Evolutionary conservation across 495 filamentous ascomycete genomes (phyloP).

Genomic region (Annulohypoxylon maeteangense): DNA sequence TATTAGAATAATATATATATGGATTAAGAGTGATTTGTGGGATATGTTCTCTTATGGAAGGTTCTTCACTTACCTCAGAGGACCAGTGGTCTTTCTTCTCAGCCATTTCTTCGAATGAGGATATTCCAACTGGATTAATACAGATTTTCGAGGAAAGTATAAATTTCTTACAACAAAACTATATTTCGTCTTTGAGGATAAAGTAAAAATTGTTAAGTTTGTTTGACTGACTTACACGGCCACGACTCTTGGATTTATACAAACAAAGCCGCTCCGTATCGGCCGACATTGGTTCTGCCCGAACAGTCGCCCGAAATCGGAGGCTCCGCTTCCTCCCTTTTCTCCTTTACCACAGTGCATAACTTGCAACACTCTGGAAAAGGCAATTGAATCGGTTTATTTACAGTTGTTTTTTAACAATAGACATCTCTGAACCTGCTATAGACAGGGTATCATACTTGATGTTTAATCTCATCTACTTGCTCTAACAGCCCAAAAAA

Average conservation of each 20-base stretch:
- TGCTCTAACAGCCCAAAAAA: not conserved
- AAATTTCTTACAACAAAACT: not conserved
- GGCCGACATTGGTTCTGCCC: not conserved
- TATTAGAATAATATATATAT: no score
- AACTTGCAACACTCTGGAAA: constrained; percentile 5
- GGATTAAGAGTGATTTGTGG: not conserved
- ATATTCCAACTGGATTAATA: not conserved
- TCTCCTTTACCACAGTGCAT: constrained; percentile 45
- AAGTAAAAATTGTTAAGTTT: not conserved
- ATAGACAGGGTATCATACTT: constrained; percentile 1
- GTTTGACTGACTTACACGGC: not conserved
- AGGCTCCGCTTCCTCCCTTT: not conserved
- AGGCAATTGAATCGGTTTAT: not conserved
- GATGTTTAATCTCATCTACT: not conserved
- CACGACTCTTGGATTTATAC: constrained; percentile 10
- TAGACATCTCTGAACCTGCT: not conserved
- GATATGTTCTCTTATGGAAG: not conserved
- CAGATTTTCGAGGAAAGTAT: not conserved
- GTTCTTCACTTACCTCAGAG: constrained; percentile 55
- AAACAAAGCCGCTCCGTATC: constrained; percentile 6
- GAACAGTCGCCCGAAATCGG: constrained; percentile 40
- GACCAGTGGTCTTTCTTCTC: constrained; percentile 67
- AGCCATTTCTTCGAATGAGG: constrained; percentile 36
- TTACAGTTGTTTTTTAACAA: not conserved
- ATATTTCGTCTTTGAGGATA: not conserved